Percentiles rank a stretch among this genome's conserved stretches.
These are phyloP conservation scores for Colletotrichum sp. DNA, from an alignment of 2,329 filamentous ascomycete species.

Conservation along the genomic window DNA sequence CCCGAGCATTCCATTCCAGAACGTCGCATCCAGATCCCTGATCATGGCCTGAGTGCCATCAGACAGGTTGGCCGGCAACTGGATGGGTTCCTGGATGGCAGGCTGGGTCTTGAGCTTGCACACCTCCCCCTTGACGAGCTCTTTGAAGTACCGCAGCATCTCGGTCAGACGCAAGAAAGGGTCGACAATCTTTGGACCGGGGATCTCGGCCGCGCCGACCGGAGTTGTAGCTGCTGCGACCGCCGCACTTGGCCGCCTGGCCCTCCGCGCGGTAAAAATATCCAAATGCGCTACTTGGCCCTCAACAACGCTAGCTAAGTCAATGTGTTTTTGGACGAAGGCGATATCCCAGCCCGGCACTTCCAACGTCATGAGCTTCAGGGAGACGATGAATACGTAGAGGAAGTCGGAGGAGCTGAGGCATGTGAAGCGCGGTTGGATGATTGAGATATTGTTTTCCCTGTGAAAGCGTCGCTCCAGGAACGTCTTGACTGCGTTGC, in stretches of 20 bases:
- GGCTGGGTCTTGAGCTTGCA: not conserved
- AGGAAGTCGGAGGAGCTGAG: slow-evolving; percentile 52
- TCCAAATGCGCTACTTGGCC: slow-evolving; percentile 34
- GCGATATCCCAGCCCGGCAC: slow-evolving; percentile 51
- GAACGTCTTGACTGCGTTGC: slow-evolving; percentile 44
- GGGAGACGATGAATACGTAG: slow-evolving; percentile 49
- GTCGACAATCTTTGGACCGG: not conserved
- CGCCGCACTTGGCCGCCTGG: not conserved
- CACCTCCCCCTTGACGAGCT: slow-evolving; percentile 17
- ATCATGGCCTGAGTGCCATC: slow-evolving; percentile 27
- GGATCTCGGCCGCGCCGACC: not conserved
- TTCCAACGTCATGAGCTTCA: slow-evolving; percentile 51
- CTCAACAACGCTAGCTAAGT: slow-evolving; percentile 33
- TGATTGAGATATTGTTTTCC: slow-evolving; percentile 19
- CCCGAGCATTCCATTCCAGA: slow-evolving; percentile 19
- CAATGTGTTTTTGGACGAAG: slow-evolving; percentile 40
- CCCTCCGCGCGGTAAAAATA: slow-evolving; percentile 27
- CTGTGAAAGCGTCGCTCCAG: slow-evolving; percentile 39
- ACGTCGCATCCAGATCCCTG: slow-evolving; percentile 27
- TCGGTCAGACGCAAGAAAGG: slow-evolving; percentile 24
- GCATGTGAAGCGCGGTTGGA: slow-evolving; percentile 45
- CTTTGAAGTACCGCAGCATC: slow-evolving; percentile 22
- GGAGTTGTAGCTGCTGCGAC: not conserved
- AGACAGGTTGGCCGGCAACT: slow-evolving; percentile 21
- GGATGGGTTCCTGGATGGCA: slow-evolving; percentile 1